Conservation (phyloP, 2,329 filamentous ascomycete species). For the Aspergillus aculeatinus region DNA sequence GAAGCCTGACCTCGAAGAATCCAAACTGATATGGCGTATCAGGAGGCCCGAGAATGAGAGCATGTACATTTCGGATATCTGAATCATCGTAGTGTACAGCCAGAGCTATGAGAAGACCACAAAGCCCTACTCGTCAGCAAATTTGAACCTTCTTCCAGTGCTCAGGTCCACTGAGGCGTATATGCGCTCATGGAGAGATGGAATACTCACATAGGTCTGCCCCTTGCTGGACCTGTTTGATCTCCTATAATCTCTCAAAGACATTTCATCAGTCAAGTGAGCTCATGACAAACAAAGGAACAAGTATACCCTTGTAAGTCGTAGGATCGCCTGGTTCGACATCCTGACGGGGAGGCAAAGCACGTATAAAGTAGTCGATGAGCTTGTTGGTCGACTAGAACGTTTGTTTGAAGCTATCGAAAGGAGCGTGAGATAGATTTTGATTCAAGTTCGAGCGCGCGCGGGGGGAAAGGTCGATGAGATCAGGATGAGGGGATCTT, state of each 20-base stretch:
- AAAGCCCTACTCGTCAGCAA: background rate
- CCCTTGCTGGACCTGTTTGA: conserved; percentile 79
- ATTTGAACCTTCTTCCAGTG: background rate
- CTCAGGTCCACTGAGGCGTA: background rate
- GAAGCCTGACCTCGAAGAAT: conserved; percentile 77
- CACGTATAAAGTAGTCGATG: background rate
- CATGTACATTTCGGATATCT: conserved; percentile 83
- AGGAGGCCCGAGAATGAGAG: conserved; percentile 86
- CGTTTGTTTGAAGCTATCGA: background rate
- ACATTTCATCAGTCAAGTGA: conserved; percentile 17
- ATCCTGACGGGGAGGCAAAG: conserved; percentile 44
- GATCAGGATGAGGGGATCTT: background rate
- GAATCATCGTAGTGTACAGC: conserved; percentile 83
- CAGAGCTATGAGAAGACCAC: conserved; percentile 57
- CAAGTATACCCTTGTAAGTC: conserved; percentile 72
- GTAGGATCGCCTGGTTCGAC: conserved; percentile 83
- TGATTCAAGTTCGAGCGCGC: background rate
- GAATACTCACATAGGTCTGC: conserved; percentile 72
- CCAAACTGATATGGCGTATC: conserved; percentile 96
- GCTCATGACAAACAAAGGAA: background rate
- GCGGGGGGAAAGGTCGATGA: background rate
- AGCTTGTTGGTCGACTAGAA: background rate
- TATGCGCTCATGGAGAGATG: background rate
- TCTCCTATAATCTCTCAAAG: conserved; percentile 58
- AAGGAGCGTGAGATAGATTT: background rate